Conservation (phyloP, 208 protist species). For the Trypanosoma cruzi region DNA sequence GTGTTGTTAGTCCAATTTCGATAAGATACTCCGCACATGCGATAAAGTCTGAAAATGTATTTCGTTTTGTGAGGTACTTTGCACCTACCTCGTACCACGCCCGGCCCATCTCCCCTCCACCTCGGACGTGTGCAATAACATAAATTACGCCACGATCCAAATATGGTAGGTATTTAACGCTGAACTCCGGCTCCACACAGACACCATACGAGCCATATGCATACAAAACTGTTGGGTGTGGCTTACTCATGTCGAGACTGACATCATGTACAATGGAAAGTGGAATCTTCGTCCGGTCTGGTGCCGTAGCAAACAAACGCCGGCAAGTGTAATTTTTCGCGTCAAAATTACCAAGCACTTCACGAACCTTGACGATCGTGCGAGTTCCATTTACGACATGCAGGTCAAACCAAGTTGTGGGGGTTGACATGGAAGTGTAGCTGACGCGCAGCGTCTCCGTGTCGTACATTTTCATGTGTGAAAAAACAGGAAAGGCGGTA, state of each 20-base stretch:
- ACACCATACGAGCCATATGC: conserved; percentile 92
- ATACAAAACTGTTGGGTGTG: conserved; percentile 88
- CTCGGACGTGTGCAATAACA: conserved; percentile 91
- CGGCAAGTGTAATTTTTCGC: conserved; percentile 67
- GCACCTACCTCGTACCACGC: conserved; percentile 90
- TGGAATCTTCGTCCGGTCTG: conserved; percentile 73
- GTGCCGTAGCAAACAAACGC: conserved; percentile 72
- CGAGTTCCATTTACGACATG: conserved; percentile 21
- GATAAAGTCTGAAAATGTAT: conserved; percentile 95
- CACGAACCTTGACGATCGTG: conserved; percentile 62
- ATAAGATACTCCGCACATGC: conserved; percentile 89
- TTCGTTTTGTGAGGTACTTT: conserved; percentile 94
- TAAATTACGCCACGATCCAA: conserved; percentile 92
- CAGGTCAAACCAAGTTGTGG: conserved; percentile 78
- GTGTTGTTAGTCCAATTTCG: conserved; percentile 55
- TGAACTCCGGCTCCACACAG: conserved; percentile 88
- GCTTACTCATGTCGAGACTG: conserved; percentile 57
- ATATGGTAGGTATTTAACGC: conserved; percentile 74
- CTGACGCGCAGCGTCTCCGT: conserved; percentile 63
- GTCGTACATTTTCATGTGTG: conserved; percentile 78
- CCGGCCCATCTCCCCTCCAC: conserved; percentile 93
- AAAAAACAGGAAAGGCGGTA: conserved; percentile 44
- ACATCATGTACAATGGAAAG: conserved; percentile 84
- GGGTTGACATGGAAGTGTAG: conserved; percentile 85
- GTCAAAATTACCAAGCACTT: conserved; percentile 78